Evolutionary conservation across 768 basidiomycete genomes (phyloP).

Genomic region (Phanerodontia chrysosporium): DNA sequence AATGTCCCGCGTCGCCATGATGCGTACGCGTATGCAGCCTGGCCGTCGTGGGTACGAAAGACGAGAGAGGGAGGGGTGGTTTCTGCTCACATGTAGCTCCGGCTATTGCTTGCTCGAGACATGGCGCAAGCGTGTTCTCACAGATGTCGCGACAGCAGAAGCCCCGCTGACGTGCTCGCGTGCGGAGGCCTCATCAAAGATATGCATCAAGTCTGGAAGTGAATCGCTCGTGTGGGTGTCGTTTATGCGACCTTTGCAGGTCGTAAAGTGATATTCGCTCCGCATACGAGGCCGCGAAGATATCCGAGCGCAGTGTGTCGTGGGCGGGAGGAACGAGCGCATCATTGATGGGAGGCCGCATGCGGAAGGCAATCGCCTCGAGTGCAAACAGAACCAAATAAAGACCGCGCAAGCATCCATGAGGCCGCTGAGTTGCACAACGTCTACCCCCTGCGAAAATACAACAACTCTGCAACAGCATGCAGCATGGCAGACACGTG

Average conservation of each 20-base stretch:
- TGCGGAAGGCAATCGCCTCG: neutral
- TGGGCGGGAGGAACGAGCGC: neutral
- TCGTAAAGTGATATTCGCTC: no score
- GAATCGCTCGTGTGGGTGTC: no score
- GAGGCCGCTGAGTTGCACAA: no score
- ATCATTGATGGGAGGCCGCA: neutral
- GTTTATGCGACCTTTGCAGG: neutral
- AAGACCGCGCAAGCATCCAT: no score
- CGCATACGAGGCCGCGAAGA: neutral
- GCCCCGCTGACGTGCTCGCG: neutral
- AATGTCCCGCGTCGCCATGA: neutral
- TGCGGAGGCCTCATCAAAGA: neutral
- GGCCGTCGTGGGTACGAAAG: neutral
- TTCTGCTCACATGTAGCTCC: neutral
- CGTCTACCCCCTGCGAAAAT: no score
- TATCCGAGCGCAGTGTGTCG: neutral
- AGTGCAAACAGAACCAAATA: neutral
- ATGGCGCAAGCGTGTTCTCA: neutral
- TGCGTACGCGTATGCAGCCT: neutral
- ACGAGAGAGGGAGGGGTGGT: neutral
- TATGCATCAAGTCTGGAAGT: no score
- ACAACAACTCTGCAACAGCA: no score
- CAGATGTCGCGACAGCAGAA: neutral
- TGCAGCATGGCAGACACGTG: no score
- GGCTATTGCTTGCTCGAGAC: neutral